These are phyloP conservation scores for Eucalyptus regnans DNA, from an alignment of 345 rosid genomes.

Conservation along the genomic window DNA sequence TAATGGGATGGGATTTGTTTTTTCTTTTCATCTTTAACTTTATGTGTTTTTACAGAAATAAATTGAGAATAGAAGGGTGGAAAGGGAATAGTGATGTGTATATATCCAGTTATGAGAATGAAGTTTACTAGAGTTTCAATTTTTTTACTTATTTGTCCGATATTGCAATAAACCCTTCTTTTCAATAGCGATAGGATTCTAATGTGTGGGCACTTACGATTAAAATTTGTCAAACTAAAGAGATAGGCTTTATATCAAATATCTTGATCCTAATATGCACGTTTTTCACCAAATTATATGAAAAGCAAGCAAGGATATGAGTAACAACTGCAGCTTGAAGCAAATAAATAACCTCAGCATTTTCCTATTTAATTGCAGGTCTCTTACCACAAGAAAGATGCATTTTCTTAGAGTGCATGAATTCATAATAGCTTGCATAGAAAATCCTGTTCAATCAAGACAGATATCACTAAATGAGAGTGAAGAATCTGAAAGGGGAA, in stretches of 20 bases:
- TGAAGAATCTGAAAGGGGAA: background rate
- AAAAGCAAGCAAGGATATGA: background rate
- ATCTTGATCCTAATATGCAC: background rate
- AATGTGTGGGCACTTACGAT: no score
- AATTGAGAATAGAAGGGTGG: background rate
- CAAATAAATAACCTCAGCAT: no score
- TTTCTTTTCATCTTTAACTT: background rate
- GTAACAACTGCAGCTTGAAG: background rate
- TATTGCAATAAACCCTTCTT: no score
- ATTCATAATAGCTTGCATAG: background rate
- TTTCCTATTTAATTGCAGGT: background rate
- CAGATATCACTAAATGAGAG: background rate
- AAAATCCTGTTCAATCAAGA: background rate
- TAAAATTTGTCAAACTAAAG: background rate
- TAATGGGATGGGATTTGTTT: background rate
- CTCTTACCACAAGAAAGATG: background rate
- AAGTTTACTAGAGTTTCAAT: background rate
- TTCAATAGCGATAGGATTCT: no score
- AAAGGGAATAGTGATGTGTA: background rate
- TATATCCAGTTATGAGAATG: background rate
- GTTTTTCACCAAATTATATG: background rate
- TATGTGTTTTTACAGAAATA: background rate
- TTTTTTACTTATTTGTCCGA: background rate
- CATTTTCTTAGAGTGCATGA: background rate
- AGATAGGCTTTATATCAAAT: background rate